A percentile compares a stretch with the other conserved stretches of the same genome.
These are phyloP conservation scores for Thelonectria rubi DNA, from an alignment of 2,329 filamentous ascomycete genomes.

Conservation along the genomic window DNA sequence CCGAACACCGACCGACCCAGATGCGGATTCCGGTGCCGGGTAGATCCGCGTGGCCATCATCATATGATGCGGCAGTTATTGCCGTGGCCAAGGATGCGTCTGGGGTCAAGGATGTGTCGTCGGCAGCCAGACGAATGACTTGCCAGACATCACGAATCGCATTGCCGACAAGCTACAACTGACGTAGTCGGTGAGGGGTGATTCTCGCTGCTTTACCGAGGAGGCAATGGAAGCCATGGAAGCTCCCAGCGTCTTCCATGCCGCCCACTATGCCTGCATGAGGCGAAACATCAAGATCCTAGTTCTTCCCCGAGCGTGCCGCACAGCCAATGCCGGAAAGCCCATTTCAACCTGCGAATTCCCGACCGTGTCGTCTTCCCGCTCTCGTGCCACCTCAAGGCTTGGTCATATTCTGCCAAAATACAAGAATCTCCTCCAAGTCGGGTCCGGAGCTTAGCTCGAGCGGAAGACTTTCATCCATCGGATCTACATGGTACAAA, in stretches of 20 bases:
- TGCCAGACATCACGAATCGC: not conserved
- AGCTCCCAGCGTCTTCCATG: not conserved
- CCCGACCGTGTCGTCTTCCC: no score
- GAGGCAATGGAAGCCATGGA: no score
- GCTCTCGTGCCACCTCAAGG: no score
- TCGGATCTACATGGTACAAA: no score
- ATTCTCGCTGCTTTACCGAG: no score
- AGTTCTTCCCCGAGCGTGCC: not conserved
- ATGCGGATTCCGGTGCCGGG: not conserved
- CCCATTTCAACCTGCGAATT: not conserved
- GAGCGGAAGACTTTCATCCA: no score
- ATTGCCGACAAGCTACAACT: not conserved
- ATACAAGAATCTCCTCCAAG: no score
- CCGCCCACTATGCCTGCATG: not conserved
- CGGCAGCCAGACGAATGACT: not conserved
- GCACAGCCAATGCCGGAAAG: not conserved
- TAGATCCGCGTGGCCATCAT: not conserved
- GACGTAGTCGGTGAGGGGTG: not conserved
- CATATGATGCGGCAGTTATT: not conserved
- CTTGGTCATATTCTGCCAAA: no score
- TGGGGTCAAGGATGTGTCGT: not conserved
- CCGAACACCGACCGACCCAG: not conserved
- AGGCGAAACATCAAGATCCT: not conserved
- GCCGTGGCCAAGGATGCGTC: not conserved
- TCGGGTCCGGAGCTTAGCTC: no score